A percentile compares a stretch with the other conserved stretches of the same genome.
phyloP scores from a whole-genome alignment of 495 filamentous ascomycete species.

The Sabuloglossum arenarium region DNA sequence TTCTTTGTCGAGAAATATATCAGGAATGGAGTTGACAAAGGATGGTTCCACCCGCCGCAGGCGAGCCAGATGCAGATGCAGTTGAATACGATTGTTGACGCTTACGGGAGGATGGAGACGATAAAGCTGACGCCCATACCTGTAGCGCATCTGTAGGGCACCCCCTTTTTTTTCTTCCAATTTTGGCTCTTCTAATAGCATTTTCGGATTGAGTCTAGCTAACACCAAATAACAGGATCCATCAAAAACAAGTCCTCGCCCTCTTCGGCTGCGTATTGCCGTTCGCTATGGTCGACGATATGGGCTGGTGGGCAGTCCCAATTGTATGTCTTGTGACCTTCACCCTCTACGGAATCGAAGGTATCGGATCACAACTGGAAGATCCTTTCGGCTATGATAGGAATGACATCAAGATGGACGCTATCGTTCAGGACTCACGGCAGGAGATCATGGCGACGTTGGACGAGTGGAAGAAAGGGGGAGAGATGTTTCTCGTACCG shows the following conservation, averaged over 20 bases:
- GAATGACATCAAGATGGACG: constrained; percentile 67
- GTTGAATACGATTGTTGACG: constrained; percentile 37
- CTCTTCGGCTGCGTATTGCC: constrained; percentile 52
- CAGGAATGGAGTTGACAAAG: constrained; percentile 33
- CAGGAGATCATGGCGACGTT: constrained; percentile 43
- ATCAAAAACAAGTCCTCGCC: constrained; percentile 55
- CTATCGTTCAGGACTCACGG: constrained; percentile 43
- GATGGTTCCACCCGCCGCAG: constrained; percentile 40
- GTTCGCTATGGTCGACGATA: constrained; percentile 50
- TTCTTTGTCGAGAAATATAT: constrained; percentile 52
- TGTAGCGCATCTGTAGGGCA: constrained; percentile 42
- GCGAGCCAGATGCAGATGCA: constrained; percentile 40
- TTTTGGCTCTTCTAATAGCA: not conserved
- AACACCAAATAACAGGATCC: constrained; percentile 27
- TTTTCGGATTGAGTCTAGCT: not conserved
- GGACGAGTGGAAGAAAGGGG: constrained; percentile 32
- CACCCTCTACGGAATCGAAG: constrained; percentile 55
- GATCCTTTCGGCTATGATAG: constrained; percentile 58
- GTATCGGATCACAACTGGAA: constrained; percentile 51
- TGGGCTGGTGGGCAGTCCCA: constrained; percentile 50
- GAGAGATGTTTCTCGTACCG: not conserved
- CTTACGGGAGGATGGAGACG: constrained; percentile 55
- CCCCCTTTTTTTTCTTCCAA: no score
- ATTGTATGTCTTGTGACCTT: constrained; percentile 48
- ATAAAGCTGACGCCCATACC: constrained; percentile 52